Evolutionary conservation across 306 rosid species (phyloP).

Genomic region (Mimosa pudica): DNA sequence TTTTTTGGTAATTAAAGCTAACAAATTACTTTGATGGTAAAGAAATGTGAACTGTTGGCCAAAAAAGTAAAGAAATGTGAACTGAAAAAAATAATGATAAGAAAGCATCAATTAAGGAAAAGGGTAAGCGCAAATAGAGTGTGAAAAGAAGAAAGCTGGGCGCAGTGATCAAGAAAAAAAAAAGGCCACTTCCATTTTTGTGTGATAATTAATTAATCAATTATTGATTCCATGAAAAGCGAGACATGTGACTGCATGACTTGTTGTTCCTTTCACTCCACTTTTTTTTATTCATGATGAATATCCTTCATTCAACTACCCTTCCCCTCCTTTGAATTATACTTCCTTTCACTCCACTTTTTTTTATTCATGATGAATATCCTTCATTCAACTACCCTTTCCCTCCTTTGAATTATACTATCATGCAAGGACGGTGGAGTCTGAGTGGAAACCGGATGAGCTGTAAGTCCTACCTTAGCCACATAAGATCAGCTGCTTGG

Average conservation of each 20-base stretch:
- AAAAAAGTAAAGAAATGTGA: neutral
- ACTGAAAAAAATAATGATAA: too few species aligned
- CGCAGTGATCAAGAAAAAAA: constrained; percentile 15
- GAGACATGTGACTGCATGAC: neutral
- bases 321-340: too few species aligned
- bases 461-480: too few species aligned
- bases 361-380: neutral
- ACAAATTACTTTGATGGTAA: neutral
- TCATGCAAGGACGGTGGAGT: too few species aligned
- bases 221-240: neutral
- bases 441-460: too few species aligned
- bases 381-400: too few species aligned
- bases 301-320: too few species aligned
- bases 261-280: neutral
- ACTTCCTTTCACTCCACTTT: neutral
- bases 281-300: neutral
- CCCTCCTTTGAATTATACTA: too few species aligned
- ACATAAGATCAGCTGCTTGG: too few species aligned
- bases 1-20: too few species aligned
- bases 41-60: neutral
- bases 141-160: neutral
- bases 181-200: neutral
- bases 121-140: neutral
- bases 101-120: neutral
- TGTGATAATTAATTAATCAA: too few species aligned